A percentile compares a stretch with the other conserved stretches of the same genome.
These are phyloP conservation scores for Protomyces arabidopsidicola DNA, from an alignment of 1,139 yeast species.

Conservation along the genomic window DNA sequence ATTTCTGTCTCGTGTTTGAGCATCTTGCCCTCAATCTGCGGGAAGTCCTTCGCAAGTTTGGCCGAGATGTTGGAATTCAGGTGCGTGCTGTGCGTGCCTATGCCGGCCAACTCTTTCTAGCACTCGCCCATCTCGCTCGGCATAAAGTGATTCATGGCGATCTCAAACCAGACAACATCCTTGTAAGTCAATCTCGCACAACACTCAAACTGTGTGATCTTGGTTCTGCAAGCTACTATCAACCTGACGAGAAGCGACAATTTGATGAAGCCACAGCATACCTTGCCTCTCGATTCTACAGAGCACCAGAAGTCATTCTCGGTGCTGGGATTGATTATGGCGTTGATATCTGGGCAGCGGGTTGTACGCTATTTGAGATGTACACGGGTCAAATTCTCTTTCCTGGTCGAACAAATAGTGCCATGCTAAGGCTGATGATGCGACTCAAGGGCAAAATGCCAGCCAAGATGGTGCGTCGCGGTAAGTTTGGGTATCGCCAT, in stretches of 20 bases:
- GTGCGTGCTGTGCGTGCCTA: conserved; percentile 74
- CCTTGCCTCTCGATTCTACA: conserved; percentile 78
- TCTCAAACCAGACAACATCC: conserved; percentile 79
- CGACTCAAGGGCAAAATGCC: conserved; percentile 39
- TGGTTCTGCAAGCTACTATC: conserved; percentile 62
- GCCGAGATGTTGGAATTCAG: conserved; percentile 61
- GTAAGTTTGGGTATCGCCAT: conserved; percentile 37
- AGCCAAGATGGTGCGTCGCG: conserved; percentile 39
- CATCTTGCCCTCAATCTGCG: conserved; percentile 66
- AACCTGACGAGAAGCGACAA: background rate
- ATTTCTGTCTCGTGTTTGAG: conserved; percentile 83
- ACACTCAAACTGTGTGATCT: conserved; percentile 82
- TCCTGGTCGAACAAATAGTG: conserved; percentile 56
- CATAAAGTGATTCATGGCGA: conserved; percentile 81
- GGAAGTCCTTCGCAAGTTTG: conserved; percentile 74
- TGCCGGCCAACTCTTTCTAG: conserved; percentile 69
- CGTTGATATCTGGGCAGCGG: conserved; percentile 86
- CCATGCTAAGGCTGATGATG: conserved; percentile 41
- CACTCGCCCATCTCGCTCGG: conserved; percentile 71
- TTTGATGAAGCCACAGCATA: conserved; percentile 71
- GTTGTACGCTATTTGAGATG: conserved; percentile 82
- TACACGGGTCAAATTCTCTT: conserved; percentile 77
- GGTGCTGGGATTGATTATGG: conserved; percentile 87
- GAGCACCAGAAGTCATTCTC: conserved; percentile 87
- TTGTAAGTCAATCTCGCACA: conserved; percentile 72